phyloP scores from a whole-genome alignment of 2,329 filamentous ascomycete genomes.

The Cladobotryum protrusum region DNA sequence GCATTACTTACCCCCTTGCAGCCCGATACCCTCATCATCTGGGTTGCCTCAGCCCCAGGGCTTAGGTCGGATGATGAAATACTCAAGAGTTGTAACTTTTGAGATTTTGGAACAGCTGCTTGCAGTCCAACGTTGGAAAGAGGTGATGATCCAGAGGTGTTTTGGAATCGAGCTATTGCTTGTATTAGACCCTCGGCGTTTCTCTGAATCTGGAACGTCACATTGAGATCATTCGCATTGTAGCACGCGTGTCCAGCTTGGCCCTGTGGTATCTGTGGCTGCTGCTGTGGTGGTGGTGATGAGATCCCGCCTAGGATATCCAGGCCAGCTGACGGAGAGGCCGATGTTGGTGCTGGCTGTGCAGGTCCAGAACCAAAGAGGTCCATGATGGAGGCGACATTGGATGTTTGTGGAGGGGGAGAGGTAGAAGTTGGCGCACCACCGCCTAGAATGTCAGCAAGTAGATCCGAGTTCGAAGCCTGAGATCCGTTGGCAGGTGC shows the following conservation, averaged over 20 bases:
- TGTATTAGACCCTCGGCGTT: slow-evolving; percentile 75
- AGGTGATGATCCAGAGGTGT: slow-evolving; percentile 57
- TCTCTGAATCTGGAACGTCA: slow-evolving; percentile 79
- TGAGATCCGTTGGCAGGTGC: slow-evolving; percentile 46
- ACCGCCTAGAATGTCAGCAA: slow-evolving; percentile 86
- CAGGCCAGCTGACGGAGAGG: slow-evolving; percentile 36
- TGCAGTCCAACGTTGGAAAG: slow-evolving; percentile 78
- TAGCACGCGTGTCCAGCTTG: slow-evolving; percentile 66
- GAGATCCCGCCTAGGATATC: slow-evolving; percentile 44
- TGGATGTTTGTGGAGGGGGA: slow-evolving; percentile 49
- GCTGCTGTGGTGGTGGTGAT: slow-evolving; percentile 43
- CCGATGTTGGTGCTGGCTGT: slow-evolving; percentile 24
- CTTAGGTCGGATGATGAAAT: slow-evolving; percentile 76
- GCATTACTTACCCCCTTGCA: slow-evolving; percentile 77
- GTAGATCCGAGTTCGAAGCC: slow-evolving; percentile 72
- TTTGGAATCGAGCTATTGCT: slow-evolving; percentile 77
- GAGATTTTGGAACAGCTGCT: slow-evolving; percentile 91
- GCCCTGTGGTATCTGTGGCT: slow-evolving; percentile 30
- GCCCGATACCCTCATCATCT: slow-evolving; percentile 81
- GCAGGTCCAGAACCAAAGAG: slow-evolving; percentile 57
- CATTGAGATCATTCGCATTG: slow-evolving; percentile 74
- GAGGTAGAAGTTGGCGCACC: slow-evolving; percentile 35
- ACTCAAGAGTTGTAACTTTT: slow-evolving; percentile 85
- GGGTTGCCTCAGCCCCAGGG: slow-evolving; percentile 75
- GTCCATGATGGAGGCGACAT: slow-evolving; percentile 78